phyloP scores from a whole-genome alignment of 2,329 filamentous ascomycete genomes.

The Trichoderma sp. region DNA sequence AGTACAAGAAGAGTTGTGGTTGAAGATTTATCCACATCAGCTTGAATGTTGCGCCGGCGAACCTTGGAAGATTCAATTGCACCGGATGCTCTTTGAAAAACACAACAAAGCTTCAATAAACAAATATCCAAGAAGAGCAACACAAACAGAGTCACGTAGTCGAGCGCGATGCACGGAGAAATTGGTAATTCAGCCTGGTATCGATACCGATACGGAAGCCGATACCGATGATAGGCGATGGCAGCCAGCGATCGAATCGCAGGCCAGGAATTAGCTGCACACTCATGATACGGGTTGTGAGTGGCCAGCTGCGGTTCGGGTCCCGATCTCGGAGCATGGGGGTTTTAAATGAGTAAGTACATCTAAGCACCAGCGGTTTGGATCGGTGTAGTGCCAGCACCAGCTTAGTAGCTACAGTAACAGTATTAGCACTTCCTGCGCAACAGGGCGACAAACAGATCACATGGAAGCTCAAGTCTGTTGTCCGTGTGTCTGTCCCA shows the following conservation, averaged over 20 bases:
- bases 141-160: neutral
- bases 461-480: neutral
- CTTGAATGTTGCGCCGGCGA: neutral
- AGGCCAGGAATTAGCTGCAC: neutral
- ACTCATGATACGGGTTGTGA: neutral
- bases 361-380: neutral
- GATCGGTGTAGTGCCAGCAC: neutral
- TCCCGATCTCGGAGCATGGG: conserved; percentile 5
- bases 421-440: neutral
- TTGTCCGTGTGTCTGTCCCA: neutral
- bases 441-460: neutral
- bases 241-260: neutral
- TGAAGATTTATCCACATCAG: neutral
- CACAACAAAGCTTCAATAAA: neutral
- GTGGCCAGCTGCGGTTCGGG: neutral
- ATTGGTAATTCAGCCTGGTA: neutral
- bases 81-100: too few species aligned
- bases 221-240: neutral
- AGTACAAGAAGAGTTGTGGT: neutral
- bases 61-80: neutral
- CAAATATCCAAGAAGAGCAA: neutral
- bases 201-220: neutral
- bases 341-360: neutral
- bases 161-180: neutral
- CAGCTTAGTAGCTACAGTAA: neutral